Evolutionary conservation across 2,329 filamentous ascomycete species (phyloP).

Genomic region (Fusarium buxicola): DNA sequence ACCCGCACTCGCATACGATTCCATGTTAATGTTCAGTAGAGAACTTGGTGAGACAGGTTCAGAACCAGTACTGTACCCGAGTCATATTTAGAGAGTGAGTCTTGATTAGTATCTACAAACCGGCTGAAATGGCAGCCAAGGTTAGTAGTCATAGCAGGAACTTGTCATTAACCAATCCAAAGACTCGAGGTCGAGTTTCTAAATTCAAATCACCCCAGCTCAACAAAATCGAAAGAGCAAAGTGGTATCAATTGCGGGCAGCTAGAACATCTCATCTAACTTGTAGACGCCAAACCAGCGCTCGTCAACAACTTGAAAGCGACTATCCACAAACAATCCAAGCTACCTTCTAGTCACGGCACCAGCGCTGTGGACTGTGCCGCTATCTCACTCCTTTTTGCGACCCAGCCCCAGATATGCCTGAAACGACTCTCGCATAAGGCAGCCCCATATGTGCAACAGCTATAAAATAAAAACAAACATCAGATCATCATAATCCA

Average conservation of each 20-base stretch:
- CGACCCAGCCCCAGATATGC: conserved; percentile 5
- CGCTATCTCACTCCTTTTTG: conserved; percentile 7
- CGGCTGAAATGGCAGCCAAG: too few species aligned
- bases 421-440: conserved; percentile 13
- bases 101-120: too few species aligned
- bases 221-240: conserved; percentile 18
- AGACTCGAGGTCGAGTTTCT: neutral
- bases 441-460: neutral
- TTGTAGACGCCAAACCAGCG: conserved; percentile 13
- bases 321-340: conserved; percentile 22
- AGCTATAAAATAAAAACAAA: conserved; percentile 18
- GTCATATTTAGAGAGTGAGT: neutral
- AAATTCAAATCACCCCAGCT: neutral
- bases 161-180: neutral
- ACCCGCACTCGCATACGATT: neutral
- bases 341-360: conserved; percentile 12
- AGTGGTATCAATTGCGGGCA: conserved; percentile 45
- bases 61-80: too few species aligned
- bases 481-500: conserved; percentile 33
- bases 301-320: conserved; percentile 7
- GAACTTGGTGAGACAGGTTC: neutral
- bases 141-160: neutral
- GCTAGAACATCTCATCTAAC: conserved; percentile 24
- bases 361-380: conserved; percentile 19
- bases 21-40: neutral